These are phyloP conservation scores for Erysimum cheiranthoides DNA, from an alignment of 345 rosid species.

Conservation along the genomic window DNA sequence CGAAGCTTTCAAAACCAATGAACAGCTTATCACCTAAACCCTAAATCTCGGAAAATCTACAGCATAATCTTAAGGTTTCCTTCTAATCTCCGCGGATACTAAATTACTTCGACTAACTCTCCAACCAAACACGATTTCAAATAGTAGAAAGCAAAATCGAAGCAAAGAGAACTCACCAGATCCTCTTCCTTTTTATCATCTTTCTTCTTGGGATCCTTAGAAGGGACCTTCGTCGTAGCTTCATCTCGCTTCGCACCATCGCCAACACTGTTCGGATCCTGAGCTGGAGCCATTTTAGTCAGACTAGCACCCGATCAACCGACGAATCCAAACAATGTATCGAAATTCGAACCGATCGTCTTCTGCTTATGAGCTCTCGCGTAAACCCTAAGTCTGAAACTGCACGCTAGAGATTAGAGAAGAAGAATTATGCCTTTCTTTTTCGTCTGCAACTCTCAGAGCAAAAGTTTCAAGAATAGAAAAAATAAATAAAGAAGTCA, in stretches of 20 bases:
- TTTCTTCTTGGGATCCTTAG: conserved; percentile 88
- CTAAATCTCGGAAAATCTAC: conserved; percentile 3
- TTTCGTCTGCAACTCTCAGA: background rate
- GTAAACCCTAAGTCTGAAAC: conserved; percentile 28
- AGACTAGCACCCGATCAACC: conserved; percentile 23
- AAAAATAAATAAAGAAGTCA: background rate
- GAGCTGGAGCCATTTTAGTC: conserved; percentile 51
- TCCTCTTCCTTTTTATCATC: conserved; percentile 94
- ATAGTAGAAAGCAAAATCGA: conserved; percentile 11
- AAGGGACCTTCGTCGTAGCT: conserved; percentile 62
- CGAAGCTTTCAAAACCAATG: background rate
- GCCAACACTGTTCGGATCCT: conserved; percentile 62
- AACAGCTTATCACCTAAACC: conserved; percentile 17
- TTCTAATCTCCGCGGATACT: conserved; percentile 4
- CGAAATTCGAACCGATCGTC: conserved; percentile 22
- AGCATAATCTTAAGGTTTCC: conserved; percentile 4
- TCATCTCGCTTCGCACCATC: conserved; percentile 60
- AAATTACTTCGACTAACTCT: background rate
- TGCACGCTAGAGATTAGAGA: conserved; percentile 15
- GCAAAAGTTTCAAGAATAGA: background rate
- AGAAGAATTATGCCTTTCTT: conserved; percentile 28
- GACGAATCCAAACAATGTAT: background rate
- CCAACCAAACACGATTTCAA: background rate
- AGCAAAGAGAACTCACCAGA: conserved; percentile 56
- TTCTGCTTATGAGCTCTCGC: conserved; percentile 1